A percentile compares a stretch with the other conserved stretches of the same genome.
Conservation (phyloP, 495 filamentous ascomycete genomes). For the Aspergillus biplanus region DNA sequence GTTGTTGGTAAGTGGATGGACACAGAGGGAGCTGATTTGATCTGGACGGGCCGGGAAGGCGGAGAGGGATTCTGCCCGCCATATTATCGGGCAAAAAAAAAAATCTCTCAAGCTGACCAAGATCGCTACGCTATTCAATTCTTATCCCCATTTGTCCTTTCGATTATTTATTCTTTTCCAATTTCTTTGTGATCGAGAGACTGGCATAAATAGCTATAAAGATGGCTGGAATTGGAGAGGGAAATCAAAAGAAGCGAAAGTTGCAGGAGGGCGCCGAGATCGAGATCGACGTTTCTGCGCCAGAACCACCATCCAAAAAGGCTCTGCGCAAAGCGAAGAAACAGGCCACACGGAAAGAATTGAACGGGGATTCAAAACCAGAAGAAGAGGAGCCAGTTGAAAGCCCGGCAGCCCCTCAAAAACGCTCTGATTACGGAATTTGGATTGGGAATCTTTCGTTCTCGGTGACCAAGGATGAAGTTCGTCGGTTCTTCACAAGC, state of each 20-base stretch:
- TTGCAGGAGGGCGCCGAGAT: slow-evolving; percentile 65
- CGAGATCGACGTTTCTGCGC: slow-evolving; percentile 83
- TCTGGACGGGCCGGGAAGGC: slow-evolving; percentile 16
- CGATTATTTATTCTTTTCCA: neutral
- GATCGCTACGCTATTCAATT: neutral
- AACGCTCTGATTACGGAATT: slow-evolving; percentile 78
- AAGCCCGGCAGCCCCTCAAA: slow-evolving; percentile 43
- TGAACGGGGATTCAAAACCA: slow-evolving; percentile 37
- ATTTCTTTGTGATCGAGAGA: neutral
- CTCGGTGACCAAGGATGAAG: slow-evolving; percentile 68
- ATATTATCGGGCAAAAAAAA: slow-evolving; percentile 35
- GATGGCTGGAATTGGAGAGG: slow-evolving; percentile 40
- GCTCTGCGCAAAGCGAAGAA: slow-evolving; percentile 80
- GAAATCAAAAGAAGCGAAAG: slow-evolving; percentile 70
- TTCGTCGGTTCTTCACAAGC: slow-evolving; percentile 76
- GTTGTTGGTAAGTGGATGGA: neutral
- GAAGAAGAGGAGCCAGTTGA: slow-evolving; percentile 37
- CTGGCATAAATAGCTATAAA: slow-evolving; percentile 5
- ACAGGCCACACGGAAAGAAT: slow-evolving; percentile 46
- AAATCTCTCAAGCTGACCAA: slow-evolving; percentile 4
- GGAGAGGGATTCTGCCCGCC: slow-evolving; percentile 37
- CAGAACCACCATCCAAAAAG: slow-evolving; percentile 94
- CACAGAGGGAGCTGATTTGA: neutral
- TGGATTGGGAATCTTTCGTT: slow-evolving; percentile 97
- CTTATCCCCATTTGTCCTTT: neutral